These are phyloP conservation scores for Blepharisma stoltei DNA, from an alignment of 73 alveolate genomes.

Conservation along the genomic window DNA sequence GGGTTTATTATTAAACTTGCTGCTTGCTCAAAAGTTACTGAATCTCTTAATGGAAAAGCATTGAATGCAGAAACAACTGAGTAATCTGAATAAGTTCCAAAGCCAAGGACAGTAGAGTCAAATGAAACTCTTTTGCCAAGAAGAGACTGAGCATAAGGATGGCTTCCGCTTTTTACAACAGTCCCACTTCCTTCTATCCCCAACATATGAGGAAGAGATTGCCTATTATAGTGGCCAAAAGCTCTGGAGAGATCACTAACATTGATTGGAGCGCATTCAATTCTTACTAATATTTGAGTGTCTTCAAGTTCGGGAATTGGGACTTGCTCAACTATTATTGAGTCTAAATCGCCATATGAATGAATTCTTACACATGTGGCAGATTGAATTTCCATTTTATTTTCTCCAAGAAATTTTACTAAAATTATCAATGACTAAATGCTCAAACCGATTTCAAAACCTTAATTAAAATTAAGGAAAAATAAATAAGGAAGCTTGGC, in stretches of 20 bases:
- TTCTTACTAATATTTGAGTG: constrained; percentile 66
- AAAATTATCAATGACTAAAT: too few species aligned
- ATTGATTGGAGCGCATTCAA: constrained; percentile 69
- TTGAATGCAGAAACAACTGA: constrained; percentile 55
- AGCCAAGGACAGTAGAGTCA: constrained; percentile 30
- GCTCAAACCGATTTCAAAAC: too few species aligned
- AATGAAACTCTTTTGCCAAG: constrained; percentile 56
- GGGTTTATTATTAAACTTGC: constrained; percentile 66
- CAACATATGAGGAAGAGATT: constrained; percentile 52
- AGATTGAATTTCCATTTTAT: too few species aligned
- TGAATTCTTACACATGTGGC: not conserved
- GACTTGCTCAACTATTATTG: not conserved
- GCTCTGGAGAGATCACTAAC: constrained; percentile 55
- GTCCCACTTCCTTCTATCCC: constrained; percentile 83
- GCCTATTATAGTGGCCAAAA: constrained; percentile 40
- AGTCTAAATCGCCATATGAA: constrained; percentile 14
- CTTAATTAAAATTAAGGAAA: too few species aligned
- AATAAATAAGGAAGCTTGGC: too few species aligned
- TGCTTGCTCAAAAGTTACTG: constrained; percentile 54
- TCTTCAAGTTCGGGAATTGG: constrained; percentile 53
- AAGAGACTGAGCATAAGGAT: constrained; percentile 52
- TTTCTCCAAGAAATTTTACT: too few species aligned
- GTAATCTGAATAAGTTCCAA: constrained; percentile 69
- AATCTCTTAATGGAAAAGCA: constrained; percentile 49
- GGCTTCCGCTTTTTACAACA: constrained; percentile 70